Evolutionary conservation across 2,329 filamentous ascomycete genomes (phyloP).

Genomic region (Clarireedia hainanense): DNA sequence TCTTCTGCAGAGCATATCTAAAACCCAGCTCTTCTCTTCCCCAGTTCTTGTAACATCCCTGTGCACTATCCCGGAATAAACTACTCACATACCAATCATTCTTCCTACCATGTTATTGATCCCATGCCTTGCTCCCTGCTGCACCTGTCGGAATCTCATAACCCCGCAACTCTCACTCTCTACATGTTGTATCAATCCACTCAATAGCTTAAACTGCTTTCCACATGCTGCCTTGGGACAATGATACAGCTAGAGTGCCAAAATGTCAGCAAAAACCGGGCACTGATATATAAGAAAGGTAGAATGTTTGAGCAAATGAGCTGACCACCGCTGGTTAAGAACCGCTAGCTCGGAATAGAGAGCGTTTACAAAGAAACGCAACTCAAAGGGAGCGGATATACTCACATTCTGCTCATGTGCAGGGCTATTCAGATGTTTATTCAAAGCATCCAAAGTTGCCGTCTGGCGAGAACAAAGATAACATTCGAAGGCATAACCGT

Average conservation of each 20-base stretch:
- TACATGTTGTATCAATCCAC: constrained; percentile 20
- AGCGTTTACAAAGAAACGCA: no score
- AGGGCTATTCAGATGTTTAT: constrained; percentile 47
- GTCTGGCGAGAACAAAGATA: constrained; percentile 45
- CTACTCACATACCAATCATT: background rate
- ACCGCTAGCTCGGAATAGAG: no score
- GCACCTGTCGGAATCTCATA: constrained; percentile 19
- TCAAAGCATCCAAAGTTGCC: constrained; percentile 30
- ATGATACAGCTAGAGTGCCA: constrained; percentile 16
- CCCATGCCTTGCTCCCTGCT: constrained; percentile 15
- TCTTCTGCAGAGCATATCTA: no score
- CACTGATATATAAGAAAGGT: no score
- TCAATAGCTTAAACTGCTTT: constrained; percentile 19
- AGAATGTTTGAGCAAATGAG: no score
- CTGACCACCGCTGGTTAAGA: no score
- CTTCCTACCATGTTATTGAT: constrained; percentile 14
- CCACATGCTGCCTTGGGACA: constrained; percentile 17
- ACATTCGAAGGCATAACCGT: constrained; percentile 41
- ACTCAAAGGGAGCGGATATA: no score
- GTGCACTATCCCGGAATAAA: no score
- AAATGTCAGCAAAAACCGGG: no score
- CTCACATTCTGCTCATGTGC: constrained; percentile 19
- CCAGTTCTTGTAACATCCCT: no score
- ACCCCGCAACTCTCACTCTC: constrained; percentile 24
- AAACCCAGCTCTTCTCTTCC: no score